phyloP scores from a whole-genome alignment of 2,329 filamentous ascomycete species.

The Helotiales sp. region DNA sequence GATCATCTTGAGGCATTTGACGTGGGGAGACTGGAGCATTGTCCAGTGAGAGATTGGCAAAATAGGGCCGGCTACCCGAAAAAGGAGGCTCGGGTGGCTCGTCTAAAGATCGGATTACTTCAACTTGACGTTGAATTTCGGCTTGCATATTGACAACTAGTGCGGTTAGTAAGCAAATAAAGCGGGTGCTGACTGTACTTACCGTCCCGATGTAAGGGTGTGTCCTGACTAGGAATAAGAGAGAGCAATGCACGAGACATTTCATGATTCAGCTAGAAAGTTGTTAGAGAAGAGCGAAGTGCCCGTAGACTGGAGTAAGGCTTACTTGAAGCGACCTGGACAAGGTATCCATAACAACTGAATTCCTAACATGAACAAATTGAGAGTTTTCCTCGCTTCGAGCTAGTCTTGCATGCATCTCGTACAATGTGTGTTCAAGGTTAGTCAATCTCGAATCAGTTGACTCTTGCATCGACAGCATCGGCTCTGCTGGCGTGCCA shows the following conservation, averaged over 20 bases:
- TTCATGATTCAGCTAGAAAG: constrained; percentile 77
- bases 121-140: constrained; percentile 62
- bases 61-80: constrained; percentile 65
- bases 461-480: constrained; percentile 69
- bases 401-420: constrained; percentile 72
- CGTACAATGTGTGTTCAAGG: constrained; percentile 81
- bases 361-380: constrained; percentile 77
- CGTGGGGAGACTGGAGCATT: constrained; percentile 83
- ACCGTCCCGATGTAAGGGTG: constrained; percentile 80
- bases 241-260: constrained; percentile 74
- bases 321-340: constrained; percentile 67
- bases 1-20: constrained; percentile 83
- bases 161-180: constrained; percentile 27
- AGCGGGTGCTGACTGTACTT: constrained; percentile 38
- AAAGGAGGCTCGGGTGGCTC: constrained; percentile 68
- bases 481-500: constrained; percentile 80
- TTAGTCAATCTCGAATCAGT: constrained; percentile 72
- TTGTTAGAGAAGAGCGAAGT: constrained; percentile 1
- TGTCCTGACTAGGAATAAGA: constrained; percentile 74
- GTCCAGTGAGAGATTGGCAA: constrained; percentile 61
- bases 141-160: constrained; percentile 57
- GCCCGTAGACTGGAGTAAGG: background rate
- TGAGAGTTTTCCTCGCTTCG: constrained; percentile 83
- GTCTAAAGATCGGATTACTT: constrained; percentile 56
- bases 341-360: constrained; percentile 79